Evolutionary conservation across 2,329 filamentous ascomycete species (phyloP).

Genomic region (Onygenales sp.): DNA sequence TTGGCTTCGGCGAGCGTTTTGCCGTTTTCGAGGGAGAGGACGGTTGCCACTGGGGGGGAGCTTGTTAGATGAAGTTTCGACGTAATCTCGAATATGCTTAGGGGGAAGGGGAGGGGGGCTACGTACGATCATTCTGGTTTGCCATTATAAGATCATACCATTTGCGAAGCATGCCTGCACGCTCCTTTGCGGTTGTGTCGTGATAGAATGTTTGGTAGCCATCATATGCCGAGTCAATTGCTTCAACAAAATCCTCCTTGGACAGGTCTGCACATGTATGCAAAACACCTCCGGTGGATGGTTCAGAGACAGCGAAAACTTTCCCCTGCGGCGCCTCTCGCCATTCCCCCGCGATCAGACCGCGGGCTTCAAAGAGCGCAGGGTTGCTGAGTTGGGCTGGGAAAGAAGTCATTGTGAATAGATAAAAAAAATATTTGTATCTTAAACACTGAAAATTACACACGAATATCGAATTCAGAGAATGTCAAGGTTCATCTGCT

Average conservation of each 20-base stretch:
- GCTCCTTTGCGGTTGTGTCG: conserved; percentile 41
- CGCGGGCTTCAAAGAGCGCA: background rate
- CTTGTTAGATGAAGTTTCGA: background rate
- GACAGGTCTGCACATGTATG: conserved; percentile 13
- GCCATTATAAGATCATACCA: conserved; percentile 49
- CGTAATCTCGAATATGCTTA: background rate
- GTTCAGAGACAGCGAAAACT: conserved; percentile 7
- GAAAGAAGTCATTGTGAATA: no score
- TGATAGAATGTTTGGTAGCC: conserved; percentile 27
- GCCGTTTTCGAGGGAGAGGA: conserved; percentile 54
- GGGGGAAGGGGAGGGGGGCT: conserved; percentile 1
- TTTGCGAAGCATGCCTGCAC: conserved; percentile 41
- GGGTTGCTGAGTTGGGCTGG: no score
- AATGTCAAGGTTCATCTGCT: no score
- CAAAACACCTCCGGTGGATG: conserved; percentile 12
- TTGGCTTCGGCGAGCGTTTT: conserved; percentile 45
- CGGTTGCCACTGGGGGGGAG: conserved; percentile 21
- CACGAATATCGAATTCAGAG: no score
- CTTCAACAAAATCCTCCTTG: conserved; percentile 13
- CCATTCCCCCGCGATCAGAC: background rate
- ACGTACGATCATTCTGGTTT: conserved; percentile 39
- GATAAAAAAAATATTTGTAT: no score
- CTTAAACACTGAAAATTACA: no score
- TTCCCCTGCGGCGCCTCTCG: background rate
- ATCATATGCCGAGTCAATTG: conserved; percentile 11